phyloP scores from a whole-genome alignment of 345 rosid species.

The Kandelia obovata region DNA sequence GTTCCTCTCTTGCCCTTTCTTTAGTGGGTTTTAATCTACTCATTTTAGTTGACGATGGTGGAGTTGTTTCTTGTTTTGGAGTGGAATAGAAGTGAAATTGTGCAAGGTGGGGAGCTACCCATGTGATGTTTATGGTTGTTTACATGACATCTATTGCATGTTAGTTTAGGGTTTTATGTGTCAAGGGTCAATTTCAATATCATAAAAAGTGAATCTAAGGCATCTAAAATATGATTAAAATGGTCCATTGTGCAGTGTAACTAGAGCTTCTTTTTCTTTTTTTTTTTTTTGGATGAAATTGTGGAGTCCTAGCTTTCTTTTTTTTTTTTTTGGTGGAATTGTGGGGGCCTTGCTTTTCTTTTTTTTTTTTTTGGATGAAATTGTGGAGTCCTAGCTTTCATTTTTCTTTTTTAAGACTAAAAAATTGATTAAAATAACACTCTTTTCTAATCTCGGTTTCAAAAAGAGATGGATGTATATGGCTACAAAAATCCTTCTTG shows the following conservation, averaged over 20 bases:
- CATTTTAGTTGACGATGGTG: not conserved
- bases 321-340: too few species aligned
- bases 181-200: conserved; percentile 33
- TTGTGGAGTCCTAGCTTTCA: too few species aligned
- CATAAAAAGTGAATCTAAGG: conserved; percentile 24
- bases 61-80: conserved; percentile 19
- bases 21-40: conserved; percentile 5
- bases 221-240: not conserved
- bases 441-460: too few species aligned
- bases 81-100: conserved; percentile 33
- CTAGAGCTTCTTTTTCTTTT: too few species aligned
- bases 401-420: not conserved
- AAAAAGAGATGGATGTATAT: too few species aligned
- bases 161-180: conserved; percentile 43
- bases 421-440: conserved; percentile 13
- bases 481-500: too few species aligned
- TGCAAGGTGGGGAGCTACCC: conserved; percentile 26
- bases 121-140: conserved; percentile 50
- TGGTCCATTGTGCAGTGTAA: too few species aligned
- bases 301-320: too few species aligned
- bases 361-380: too few species aligned
- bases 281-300: too few species aligned
- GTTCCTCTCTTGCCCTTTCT: not conserved
- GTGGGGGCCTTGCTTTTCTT: too few species aligned
- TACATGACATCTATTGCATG: conserved; percentile 35